Percentiles rank a stretch among this genome's conserved stretches.
phyloP scores from a whole-genome alignment of 2,329 filamentous ascomycete genomes.

The Fusarium cicatricum region DNA sequence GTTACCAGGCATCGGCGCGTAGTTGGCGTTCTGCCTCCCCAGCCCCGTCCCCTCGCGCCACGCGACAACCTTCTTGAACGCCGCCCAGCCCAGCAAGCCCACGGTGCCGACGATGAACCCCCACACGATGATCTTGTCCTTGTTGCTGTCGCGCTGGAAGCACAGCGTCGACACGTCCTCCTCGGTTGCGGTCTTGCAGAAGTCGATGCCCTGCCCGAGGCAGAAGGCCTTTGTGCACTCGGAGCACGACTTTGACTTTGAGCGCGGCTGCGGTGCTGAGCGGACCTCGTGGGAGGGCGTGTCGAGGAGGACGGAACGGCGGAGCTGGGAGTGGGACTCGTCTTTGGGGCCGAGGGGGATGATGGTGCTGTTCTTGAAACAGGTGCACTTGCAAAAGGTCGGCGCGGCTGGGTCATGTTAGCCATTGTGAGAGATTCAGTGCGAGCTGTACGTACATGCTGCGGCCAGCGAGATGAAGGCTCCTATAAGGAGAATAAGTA shows the following conservation, averaged over 20 bases:
- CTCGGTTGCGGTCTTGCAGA: slow-evolving; percentile 69
- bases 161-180: slow-evolving; percentile 69
- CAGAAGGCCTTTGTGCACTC: slow-evolving; percentile 73
- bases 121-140: slow-evolving; percentile 73
- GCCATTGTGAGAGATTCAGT: neutral
- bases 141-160: slow-evolving; percentile 73
- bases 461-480: slow-evolving; percentile 51
- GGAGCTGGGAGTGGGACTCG: slow-evolving; percentile 37
- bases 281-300: slow-evolving; percentile 20
- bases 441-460: slow-evolving; percentile 49
- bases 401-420: slow-evolving; percentile 59
- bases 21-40: slow-evolving; percentile 41
- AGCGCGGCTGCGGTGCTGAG: slow-evolving; percentile 36
- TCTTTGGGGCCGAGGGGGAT: slow-evolving; percentile 64
- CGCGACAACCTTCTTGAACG: slow-evolving; percentile 58
- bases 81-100: slow-evolving; percentile 68
- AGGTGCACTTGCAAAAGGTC: slow-evolving; percentile 75
- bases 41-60: slow-evolving; percentile 46
- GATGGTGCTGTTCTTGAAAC: slow-evolving; percentile 74
- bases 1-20: slow-evolving; percentile 42
- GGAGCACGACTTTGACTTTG: slow-evolving; percentile 60
- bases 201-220: slow-evolving; percentile 65
- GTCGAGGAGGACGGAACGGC: slow-evolving; percentile 34
- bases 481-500: slow-evolving; percentile 49
- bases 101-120: slow-evolving; percentile 67